Percentiles rank a stretch among this genome's conserved stretches.
Conservation (phyloP, 371 early-diverging fungal species). For the Zychaea mexicana region DNA sequence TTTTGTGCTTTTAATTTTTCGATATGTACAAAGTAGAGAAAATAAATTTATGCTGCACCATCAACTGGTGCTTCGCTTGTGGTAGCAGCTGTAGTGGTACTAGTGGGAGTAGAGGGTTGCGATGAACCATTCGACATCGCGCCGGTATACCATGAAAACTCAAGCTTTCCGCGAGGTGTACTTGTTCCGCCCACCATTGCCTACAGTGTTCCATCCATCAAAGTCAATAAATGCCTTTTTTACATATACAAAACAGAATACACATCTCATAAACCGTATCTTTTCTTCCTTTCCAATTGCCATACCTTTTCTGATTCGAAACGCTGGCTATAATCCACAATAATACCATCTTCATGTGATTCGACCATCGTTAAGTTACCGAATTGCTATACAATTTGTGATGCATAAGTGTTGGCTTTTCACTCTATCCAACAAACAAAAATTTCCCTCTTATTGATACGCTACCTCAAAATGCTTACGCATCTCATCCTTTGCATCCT, state of each 20-base stretch:
- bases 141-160: conserved; percentile 21
- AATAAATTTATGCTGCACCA: background rate
- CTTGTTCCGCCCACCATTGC: conserved; percentile 21
- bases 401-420: conserved; percentile 1
- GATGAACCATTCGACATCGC: background rate
- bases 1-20: background rate
- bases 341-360: conserved; percentile 21
- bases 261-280: no score
- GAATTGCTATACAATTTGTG: conserved; percentile 47
- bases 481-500: conserved; percentile 48
- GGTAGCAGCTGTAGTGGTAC: background rate
- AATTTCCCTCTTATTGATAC: background rate
- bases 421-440: no score
- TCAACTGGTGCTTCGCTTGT: background rate
- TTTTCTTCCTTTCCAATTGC: background rate
- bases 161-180: conserved; percentile 9
- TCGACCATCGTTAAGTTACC: conserved; percentile 49
- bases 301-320: conserved; percentile 48
- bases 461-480: conserved; percentile 66
- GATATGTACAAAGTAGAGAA: conserved; percentile 9
- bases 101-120: background rate
- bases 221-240: no score
- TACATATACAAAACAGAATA: no score
- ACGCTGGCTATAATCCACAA: conserved; percentile 38
- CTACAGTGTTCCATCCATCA: background rate